Base-by-base conservation (phyloP, 2,329 filamentous ascomycete species). In the Mycocentrospora acerina region DNA sequence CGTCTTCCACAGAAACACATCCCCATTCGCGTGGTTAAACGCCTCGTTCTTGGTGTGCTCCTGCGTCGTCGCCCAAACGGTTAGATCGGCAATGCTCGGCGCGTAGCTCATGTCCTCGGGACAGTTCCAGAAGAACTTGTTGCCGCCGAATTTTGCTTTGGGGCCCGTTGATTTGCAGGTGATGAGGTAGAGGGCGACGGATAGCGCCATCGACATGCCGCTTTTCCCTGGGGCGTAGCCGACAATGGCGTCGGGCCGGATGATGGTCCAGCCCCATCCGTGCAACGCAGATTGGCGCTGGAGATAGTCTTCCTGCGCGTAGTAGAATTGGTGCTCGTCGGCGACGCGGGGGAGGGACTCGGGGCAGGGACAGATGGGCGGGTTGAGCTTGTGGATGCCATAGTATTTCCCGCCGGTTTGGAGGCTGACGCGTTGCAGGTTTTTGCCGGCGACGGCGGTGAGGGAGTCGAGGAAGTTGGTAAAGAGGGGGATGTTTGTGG, bases 191-290 rank as follows among this genome's bases (percentile, higher is more conserved):
- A 37, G 7, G 15, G 28, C 35, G 7, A 37, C 12, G n/a, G 27
- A 29, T n/a, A 37, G 15, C 10, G 35, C 35, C 4, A 22, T 27
- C 7, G 35, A 37, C 35, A 37, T 37, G 3, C 35, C 35, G 19
- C 24, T 37, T 9, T 35, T 25, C 14, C 28, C 28, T 2, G 35
- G 24, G 2, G 35, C 42, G 9, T 33, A 24, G 2, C 43, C 39
- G 13, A 46, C 31, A n/a, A 46, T 46, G 13, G 29, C 42, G 15
- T 37, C 34, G 13, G 42, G 42, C 7, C 42, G 28, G 11, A n/a
- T 15, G 14, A 28, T 28, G 26, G 14, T 28, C 12, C 26, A n/a
- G 26, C 14, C 12, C 14, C 12, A 15, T 4, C 26, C 19, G 9
- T 22, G 5, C 19, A 6, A 9, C 5, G 19, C 19, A 9, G 19